Base-by-base conservation (phyloP, 2,329 filamentous ascomycete genomes). In the Capronia americana region DNA sequence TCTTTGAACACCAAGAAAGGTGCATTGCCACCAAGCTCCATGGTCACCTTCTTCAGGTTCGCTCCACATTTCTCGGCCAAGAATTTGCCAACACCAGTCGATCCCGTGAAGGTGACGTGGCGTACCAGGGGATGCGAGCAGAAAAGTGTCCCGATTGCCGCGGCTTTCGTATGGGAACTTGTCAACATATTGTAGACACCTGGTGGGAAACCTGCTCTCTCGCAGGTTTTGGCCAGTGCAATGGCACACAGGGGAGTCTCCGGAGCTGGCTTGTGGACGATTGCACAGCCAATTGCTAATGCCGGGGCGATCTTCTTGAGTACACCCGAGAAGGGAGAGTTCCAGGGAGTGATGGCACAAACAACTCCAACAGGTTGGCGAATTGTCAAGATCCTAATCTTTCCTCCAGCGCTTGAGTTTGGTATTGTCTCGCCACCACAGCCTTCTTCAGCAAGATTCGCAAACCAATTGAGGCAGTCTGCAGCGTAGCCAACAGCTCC, bases 261-360 rank as follows among this genome's bases (percentile, higher is more conserved):
- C 83, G 88, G 88, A 4, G 17, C 87, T 4, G 89, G 87, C 78
- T 92, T 92, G 14, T 86, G 81, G 10, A 92, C 81, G 85, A 91
- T 89, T 1, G 87, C 86, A 73, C 87, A 89, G 1, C 87, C 87
- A 10, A 87, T 87, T 1, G 89, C 89, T 38, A 91, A 76, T 30
- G 93, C 82, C 4, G 88, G 87, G 56, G 85, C 83, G 2, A 85
- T 87, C 74, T 91, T 92, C 32, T 89, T 81, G 58, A 90, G 75
- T 4, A 90, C 83, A 86, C 91, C 80, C n/a, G 87, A 87, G 58
- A 89, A 81, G 0, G 88, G 88, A 67, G 90, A 90, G 72, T 91
- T 90, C 89, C 89, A 91, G 2, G 89, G 89, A 0, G 90, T 88
- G 20, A 92, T 78, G 0, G 88, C 88, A 0, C 84, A 88, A 0